Conservation (phyloP, 257 asterid species). For the Solanum pinnatisectum region DNA sequence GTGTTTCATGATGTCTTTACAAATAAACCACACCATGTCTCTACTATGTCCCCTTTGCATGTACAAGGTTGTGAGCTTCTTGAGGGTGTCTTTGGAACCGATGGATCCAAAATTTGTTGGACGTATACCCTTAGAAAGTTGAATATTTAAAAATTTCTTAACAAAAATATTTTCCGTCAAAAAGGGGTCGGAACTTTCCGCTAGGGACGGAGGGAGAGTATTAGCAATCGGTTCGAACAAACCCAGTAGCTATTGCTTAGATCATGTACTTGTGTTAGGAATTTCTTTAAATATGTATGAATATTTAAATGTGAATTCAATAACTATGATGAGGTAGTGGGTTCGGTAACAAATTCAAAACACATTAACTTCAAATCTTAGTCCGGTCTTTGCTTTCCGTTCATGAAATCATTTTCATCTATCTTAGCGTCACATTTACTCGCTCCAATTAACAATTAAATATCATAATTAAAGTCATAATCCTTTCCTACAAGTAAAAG, state of each 20-base stretch:
- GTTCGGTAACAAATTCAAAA: neutral
- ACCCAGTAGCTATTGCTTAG: too few species aligned
- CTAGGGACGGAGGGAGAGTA: neutral
- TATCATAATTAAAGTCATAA: too few species aligned
- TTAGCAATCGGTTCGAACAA: neutral
- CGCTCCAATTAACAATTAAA: too few species aligned
- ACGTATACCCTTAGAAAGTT: constrained; percentile 4
- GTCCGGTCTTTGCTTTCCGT: neutral
- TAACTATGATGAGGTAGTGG: neutral
- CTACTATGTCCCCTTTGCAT: neutral
- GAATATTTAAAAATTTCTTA: too few species aligned
- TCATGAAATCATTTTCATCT: neutral
- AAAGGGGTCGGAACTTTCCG: too few species aligned
- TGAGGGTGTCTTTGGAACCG: neutral
- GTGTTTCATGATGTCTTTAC: constrained; percentile 1
- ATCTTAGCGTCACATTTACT: too few species aligned
- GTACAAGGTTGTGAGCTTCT: constrained; percentile 6
- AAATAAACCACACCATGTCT: constrained; percentile 6
- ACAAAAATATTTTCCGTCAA: too few species aligned
- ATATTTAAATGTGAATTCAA: too few species aligned
- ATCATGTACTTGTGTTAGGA: neutral
- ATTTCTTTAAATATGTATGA: too few species aligned
- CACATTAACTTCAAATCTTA: neutral
- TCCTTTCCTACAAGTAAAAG: too few species aligned
- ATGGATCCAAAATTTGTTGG: constrained; percentile 5